Conservation (phyloP, 495 filamentous ascomycete species). For the Aspergillus egyptiacus region DNA sequence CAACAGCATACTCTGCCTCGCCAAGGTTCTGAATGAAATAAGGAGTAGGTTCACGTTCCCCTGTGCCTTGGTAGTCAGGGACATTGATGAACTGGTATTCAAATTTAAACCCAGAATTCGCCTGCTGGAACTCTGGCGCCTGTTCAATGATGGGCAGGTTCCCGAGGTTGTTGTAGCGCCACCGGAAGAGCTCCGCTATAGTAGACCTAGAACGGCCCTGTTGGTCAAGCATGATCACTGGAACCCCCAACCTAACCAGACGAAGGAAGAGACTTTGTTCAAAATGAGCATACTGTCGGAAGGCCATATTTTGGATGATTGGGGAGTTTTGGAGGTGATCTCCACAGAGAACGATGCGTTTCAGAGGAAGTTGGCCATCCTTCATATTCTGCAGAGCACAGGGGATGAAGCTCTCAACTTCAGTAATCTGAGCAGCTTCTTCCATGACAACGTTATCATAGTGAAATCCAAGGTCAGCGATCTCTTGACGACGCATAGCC, state of each 20-base stretch:
- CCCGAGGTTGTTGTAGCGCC: conserved; percentile 80
- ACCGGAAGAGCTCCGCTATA: conserved; percentile 86
- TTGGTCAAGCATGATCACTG: conserved; percentile 81
- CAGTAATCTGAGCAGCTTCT: conserved; percentile 96
- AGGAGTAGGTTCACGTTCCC: conserved; percentile 85
- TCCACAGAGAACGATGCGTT: conserved; percentile 86
- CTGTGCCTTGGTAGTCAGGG: conserved; percentile 83
- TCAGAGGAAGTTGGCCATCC: conserved; percentile 65
- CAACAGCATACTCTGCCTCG: conserved; percentile 94
- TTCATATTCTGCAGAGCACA: conserved; percentile 76
- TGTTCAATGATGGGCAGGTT: conserved; percentile 70
- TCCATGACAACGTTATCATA: conserved; percentile 99
- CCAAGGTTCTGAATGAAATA: conserved; percentile 98
- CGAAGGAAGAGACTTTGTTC: conserved; percentile 93
- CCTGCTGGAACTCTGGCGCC: conserved; percentile 63
- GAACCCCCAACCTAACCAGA: conserved; percentile 83
- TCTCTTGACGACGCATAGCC: conserved; percentile 93
- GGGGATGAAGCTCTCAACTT: conserved; percentile 95
- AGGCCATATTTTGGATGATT: conserved; percentile 92
- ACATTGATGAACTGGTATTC: conserved; percentile 98
- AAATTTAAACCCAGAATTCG: conserved; percentile 87
- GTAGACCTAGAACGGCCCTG: conserved; percentile 84
- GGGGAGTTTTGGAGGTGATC: conserved; percentile 97
- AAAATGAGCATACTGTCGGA: conserved; percentile 89
- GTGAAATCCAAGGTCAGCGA: conserved; percentile 84